A percentile compares a stretch with the other conserved stretches of the same genome.
phyloP scores from a whole-genome alignment of 345 rosid species.

The Salix brachista region DNA sequence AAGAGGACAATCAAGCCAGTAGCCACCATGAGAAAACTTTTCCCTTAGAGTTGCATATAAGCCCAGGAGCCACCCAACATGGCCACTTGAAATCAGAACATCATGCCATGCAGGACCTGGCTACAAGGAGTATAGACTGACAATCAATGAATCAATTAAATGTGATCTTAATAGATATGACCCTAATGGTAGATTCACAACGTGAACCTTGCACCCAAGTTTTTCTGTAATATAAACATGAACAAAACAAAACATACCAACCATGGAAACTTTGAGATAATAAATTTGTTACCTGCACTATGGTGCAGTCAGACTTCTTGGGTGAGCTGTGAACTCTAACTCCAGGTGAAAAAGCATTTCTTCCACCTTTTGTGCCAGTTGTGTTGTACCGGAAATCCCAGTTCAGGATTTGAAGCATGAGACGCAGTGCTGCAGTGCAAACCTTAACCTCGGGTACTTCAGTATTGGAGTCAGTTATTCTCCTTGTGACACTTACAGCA shows the following conservation, averaged over 20 bases:
- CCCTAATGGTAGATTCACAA: no score
- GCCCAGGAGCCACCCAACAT: constrained; percentile 74
- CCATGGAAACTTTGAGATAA: constrained; percentile 11
- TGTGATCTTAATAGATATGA: background rate
- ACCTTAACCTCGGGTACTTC: constrained; percentile 78
- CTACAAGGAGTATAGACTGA: constrained; percentile 42
- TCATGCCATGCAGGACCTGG: constrained; percentile 94
- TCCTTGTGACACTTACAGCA: constrained; percentile 65
- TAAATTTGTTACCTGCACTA: constrained; percentile 68
- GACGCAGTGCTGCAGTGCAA: constrained; percentile 73
- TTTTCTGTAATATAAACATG: background rate
- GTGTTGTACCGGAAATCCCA: constrained; percentile 75
- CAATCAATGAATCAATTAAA: constrained; percentile 9
- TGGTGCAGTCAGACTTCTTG: constrained; percentile 59
- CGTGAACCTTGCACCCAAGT: no score
- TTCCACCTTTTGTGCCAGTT: constrained; percentile 39
- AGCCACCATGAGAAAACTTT: constrained; percentile 63
- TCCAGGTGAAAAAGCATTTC: constrained; percentile 56
- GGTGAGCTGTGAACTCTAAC: constrained; percentile 46
- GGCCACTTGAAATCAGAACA: constrained; percentile 79
- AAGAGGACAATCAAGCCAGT: constrained; percentile 89
- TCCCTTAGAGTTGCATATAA: constrained; percentile 74
- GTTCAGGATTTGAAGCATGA: constrained; percentile 88
- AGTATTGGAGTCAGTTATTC: constrained; percentile 57
- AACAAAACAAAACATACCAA: constrained; percentile 2